These are phyloP conservation scores for Poa annua DNA, from an alignment of 176 grass and related monocot genomes.

Conservation along the genomic window DNA sequence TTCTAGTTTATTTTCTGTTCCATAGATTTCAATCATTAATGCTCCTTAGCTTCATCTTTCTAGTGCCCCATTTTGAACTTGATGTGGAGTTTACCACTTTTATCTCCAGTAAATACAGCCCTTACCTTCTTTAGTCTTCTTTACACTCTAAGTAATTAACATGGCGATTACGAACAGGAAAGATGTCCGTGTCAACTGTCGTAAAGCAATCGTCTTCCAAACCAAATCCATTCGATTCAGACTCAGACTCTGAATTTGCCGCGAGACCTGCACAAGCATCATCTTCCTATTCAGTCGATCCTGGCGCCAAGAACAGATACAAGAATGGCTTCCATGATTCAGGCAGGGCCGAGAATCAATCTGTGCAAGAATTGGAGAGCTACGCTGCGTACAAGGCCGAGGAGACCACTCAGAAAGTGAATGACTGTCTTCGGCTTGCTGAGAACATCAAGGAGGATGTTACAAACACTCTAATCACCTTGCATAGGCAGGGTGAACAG, in stretches of 20 bases:
- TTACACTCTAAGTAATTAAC: not conserved
- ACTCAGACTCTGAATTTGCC: conserved; percentile 30
- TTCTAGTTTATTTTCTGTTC: not conserved
- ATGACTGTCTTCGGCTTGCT: conserved; percentile 41
- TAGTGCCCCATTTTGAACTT: not conserved
- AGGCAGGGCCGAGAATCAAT: conserved; percentile 35
- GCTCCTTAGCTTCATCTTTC: not conserved
- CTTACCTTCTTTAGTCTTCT: not conserved
- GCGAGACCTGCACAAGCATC: conserved; percentile 16
- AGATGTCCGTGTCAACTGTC: conserved; percentile 25
- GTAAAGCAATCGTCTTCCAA: not conserved
- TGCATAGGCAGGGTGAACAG: conserved; percentile 44
- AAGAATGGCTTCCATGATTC: conserved; percentile 45
- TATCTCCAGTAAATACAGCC: not conserved
- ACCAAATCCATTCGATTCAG: conserved; percentile 33
- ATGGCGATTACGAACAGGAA: not conserved
- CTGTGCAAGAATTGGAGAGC: conserved; percentile 40
- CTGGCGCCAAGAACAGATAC: conserved; percentile 14
- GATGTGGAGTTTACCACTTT: not conserved
- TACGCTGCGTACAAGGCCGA: conserved; percentile 44
- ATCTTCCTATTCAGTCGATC: conserved; percentile 29
- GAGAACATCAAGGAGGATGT: conserved; percentile 52
- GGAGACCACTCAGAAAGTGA: conserved; percentile 44
- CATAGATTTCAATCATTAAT: not conserved
- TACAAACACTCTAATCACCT: conserved; percentile 42